Conservation (phyloP, 176 grass and related monocot species). For the Carex pumila region DNA sequence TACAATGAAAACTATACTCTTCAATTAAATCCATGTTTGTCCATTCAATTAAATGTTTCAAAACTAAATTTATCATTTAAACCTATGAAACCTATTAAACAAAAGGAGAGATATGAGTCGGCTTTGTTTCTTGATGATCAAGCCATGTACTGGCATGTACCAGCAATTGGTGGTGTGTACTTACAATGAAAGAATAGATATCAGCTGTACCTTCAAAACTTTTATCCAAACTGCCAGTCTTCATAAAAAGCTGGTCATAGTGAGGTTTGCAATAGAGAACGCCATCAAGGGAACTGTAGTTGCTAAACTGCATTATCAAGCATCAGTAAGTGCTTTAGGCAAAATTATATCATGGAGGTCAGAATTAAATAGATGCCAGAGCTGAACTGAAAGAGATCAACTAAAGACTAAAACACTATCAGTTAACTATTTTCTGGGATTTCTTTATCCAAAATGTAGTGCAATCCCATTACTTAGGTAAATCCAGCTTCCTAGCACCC, state of each 20-base stretch:
- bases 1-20: background rate
- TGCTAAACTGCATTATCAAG: slow-evolving; percentile 74
- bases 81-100: background rate
- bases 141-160: background rate
- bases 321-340: background rate
- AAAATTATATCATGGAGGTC: background rate
- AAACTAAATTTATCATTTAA: background rate
- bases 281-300: slow-evolving; percentile 85
- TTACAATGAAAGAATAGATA: background rate
- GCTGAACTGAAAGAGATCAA: background rate
- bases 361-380: background rate
- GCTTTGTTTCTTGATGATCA: background rate
- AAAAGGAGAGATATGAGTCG: background rate
- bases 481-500: background rate
- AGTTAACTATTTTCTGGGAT: background rate
- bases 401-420: background rate
- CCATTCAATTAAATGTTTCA: background rate
- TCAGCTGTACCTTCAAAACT: slow-evolving; percentile 88
- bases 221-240: slow-evolving; percentile 97
- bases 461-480: background rate
- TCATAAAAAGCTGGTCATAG: slow-evolving; percentile 94
- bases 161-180: background rate
- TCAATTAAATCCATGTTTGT: background rate
- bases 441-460: too few relatives aligned
- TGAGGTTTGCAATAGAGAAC: slow-evolving; percentile 97